Evolutionary conservation across 2,329 filamentous ascomycete species (phyloP).

Genomic region (Aspergillus pseudoglaucus): DNA sequence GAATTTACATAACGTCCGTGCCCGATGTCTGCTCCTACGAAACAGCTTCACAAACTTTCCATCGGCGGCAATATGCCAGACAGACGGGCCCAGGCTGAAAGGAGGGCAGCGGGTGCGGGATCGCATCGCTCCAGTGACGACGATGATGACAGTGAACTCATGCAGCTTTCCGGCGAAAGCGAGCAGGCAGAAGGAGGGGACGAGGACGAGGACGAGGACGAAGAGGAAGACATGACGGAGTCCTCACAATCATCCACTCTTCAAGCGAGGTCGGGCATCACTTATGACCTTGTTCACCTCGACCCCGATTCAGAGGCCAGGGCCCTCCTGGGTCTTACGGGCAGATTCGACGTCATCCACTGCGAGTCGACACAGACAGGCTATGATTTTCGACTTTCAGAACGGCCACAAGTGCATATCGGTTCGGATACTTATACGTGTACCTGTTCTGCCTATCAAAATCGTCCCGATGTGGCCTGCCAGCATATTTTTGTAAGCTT

Average conservation of each 20-base stretch:
- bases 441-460: conserved; percentile 29
- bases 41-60: conserved; percentile 33
- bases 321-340: conserved; percentile 29
- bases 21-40: conserved; percentile 36
- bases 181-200: conserved; percentile 9
- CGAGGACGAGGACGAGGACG: conserved; percentile 7
- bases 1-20: conserved; percentile 5
- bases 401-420: conserved; percentile 30
- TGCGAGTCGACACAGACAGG: conserved; percentile 24
- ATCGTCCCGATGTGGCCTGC: conserved; percentile 27
- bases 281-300: conserved; percentile 28
- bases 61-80: conserved; percentile 30
- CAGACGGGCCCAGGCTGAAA: conserved; percentile 21
- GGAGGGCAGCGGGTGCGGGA: conserved; percentile 10
- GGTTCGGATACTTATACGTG: conserved; percentile 25
- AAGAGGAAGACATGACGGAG: conserved; percentile 11
- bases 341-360: conserved; percentile 28
- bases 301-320: conserved; percentile 24
- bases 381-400: conserved; percentile 33
- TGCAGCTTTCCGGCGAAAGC: conserved; percentile 10
- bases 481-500: conserved; percentile 38
- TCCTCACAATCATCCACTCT: conserved; percentile 17
- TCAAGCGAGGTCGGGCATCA: conserved; percentile 26
- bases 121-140: conserved; percentile 13
- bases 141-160: conserved; percentile 7